Conservation (phyloP, 192 early-diverging fungal genomes). For the Backusella psychrophila region DNA sequence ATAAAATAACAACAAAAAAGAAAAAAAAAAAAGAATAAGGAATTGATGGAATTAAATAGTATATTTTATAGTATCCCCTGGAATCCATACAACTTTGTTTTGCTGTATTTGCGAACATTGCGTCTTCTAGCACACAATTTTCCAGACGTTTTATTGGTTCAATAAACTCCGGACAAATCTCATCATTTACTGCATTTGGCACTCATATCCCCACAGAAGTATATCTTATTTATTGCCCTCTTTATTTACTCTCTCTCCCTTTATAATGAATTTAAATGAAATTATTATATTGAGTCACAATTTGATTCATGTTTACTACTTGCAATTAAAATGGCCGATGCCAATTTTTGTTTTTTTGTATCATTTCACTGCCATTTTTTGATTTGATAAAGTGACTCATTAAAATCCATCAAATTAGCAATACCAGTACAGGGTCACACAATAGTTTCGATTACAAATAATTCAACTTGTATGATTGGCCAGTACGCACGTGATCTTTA, state of each 20-base stretch:
- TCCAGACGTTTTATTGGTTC: slow-evolving; percentile 10
- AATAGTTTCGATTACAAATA: neutral
- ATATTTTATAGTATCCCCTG: slow-evolving; percentile 7
- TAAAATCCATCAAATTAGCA: slow-evolving; percentile 1
- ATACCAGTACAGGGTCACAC: neutral
- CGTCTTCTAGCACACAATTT: slow-evolving; percentile 34
- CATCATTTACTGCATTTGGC: slow-evolving; percentile 4
- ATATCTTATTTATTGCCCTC: neutral
- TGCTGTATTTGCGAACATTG: slow-evolving; percentile 30
- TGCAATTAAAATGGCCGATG: neutral
- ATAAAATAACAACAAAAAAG: slow-evolving; percentile 4
- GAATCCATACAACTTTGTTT: neutral
- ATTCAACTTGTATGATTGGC: neutral
- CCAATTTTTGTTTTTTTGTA: neutral
- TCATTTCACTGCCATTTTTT: neutral
- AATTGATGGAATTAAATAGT: neutral
- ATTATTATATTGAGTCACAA: neutral
- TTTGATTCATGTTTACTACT: neutral
- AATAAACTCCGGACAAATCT: slow-evolving; percentile 10
- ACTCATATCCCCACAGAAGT: neutral
- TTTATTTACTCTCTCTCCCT: neutral
- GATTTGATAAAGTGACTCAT: neutral
- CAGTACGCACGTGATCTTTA: neutral
- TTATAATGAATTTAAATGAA: neutral
- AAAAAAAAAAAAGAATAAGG: slow-evolving; percentile 7